These are phyloP conservation scores for Backusella psychrophila DNA, from an alignment of 192 early-diverging fungal genomes.

Conservation along the genomic window DNA sequence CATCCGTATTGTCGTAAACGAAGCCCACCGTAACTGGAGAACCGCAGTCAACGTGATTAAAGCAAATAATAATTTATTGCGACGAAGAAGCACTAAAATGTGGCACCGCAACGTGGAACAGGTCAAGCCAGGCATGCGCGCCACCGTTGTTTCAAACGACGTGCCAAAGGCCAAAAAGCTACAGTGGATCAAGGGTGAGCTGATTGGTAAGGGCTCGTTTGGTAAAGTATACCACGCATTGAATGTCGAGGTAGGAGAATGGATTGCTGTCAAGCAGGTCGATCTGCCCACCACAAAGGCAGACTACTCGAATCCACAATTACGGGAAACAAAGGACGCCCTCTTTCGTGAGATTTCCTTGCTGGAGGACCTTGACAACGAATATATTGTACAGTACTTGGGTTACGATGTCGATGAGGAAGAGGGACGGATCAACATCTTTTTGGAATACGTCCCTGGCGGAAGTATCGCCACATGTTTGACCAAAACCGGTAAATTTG, in stretches of 20 bases:
- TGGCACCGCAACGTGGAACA: constrained; percentile 49
- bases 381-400: constrained; percentile 94
- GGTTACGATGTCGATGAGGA: constrained; percentile 58
- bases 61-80: constrained; percentile 30
- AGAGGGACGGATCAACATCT: constrained; percentile 80
- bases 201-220: constrained; percentile 85
- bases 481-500: constrained; percentile 68
- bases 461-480: constrained; percentile 83
- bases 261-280: constrained; percentile 86
- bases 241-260: constrained; percentile 63
- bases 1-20: constrained; percentile 48
- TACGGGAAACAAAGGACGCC: constrained; percentile 48
- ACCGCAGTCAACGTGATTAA: constrained; percentile 30
- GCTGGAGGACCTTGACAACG: constrained; percentile 76
- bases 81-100: constrained; percentile 52
- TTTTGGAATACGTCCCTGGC: constrained; percentile 96
- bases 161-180: constrained; percentile 40
- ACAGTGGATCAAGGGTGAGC: constrained; percentile 70
- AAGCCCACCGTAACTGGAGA: constrained; percentile 39
- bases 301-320: constrained; percentile 42
- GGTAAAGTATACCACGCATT: constrained; percentile 77
- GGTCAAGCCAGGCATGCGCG: constrained; percentile 40
- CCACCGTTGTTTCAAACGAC: not conserved
- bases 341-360: constrained; percentile 75
- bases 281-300: constrained; percentile 55